Evolutionary conservation across 805 yeast genomes (phyloP).

Genomic region (Pichia paraexigua): DNA sequence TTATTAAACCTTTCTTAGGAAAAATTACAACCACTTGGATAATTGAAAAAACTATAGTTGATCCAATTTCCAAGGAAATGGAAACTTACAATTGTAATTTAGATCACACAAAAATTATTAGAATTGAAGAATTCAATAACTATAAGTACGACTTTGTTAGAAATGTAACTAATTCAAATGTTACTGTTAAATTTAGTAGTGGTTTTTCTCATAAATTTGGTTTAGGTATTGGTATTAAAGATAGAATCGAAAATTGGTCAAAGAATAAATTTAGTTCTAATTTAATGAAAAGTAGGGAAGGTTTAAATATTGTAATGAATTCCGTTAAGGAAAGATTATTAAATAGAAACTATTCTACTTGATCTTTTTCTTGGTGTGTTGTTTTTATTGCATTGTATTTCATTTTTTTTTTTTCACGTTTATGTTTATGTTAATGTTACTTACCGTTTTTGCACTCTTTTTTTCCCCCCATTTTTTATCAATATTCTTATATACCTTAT

Average conservation of each 20-base stretch:
- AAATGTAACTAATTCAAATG: constrained; percentile 37
- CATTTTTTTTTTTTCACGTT: too few species aligned
- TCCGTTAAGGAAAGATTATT: constrained; percentile 19
- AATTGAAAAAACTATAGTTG: constrained; percentile 67
- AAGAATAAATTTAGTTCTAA: constrained; percentile 61
- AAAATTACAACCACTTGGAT: constrained; percentile 68
- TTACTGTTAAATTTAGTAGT: constrained; percentile 57
- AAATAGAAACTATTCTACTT: neutral
- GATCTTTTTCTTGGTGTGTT: neutral
- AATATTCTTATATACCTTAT: neutral
- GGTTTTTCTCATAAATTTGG: constrained; percentile 39
- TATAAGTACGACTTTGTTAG: constrained; percentile 33
- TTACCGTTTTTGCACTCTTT: neutral
- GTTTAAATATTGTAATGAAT: constrained; percentile 74
- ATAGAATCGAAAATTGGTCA: constrained; percentile 78
- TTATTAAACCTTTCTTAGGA: constrained; percentile 71
- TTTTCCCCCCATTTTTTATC: too few species aligned
- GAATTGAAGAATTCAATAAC: constrained; percentile 68
- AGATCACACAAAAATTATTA: constrained; percentile 72
- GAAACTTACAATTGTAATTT: constrained; percentile 70
- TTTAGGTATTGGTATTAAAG: constrained; percentile 47
- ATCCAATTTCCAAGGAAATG: constrained; percentile 49
- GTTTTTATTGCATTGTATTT: too few species aligned
- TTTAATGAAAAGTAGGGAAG: constrained; percentile 55
- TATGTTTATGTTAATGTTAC: neutral